A percentile compares a stretch with the other conserved stretches of the same genome.
Evolutionary conservation across 257 asterid species (phyloP).

Genomic region (Fraxinus anomala): DNA sequence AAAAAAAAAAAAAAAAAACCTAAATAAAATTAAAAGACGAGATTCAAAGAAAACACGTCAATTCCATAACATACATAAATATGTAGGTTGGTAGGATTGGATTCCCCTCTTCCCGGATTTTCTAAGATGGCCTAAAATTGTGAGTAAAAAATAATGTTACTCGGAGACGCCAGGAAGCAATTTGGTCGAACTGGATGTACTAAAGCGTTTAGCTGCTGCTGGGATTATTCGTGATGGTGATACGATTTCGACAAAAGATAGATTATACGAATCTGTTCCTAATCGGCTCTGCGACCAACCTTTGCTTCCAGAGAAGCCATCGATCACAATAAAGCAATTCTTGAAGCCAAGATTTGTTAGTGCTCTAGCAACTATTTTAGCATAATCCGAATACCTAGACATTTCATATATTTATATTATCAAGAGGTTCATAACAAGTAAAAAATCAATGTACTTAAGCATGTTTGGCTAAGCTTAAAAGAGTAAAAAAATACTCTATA

Average conservation of each 20-base stretch:
- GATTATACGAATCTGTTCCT: constrained; percentile 74
- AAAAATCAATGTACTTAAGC: background rate
- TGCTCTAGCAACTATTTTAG: constrained; percentile 76
- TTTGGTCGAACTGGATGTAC: constrained; percentile 64
- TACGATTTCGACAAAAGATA: constrained; percentile 68
- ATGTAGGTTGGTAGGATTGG: too few species aligned
- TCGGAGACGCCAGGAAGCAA: constrained; percentile 79
- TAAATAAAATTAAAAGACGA: too few species aligned
- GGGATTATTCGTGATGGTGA: constrained; percentile 79
- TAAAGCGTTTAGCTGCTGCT: constrained; percentile 52
- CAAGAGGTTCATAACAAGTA: background rate
- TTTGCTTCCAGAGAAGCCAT: constrained; percentile 88
- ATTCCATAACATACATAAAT: too few species aligned
- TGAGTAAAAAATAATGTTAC: constrained; percentile 24
- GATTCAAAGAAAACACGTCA: too few species aligned
- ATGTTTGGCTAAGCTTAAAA: background rate
- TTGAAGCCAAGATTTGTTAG: constrained; percentile 86
- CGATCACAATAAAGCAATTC: constrained; percentile 72
- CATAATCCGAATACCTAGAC: constrained; percentile 79
- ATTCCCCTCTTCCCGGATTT: background rate
- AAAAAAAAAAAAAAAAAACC: too few species aligned
- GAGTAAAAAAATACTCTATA: background rate
- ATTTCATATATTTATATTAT: constrained; percentile 3
- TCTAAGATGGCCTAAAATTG: background rate
- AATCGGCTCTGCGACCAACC: constrained; percentile 93